Conservation (phyloP, 805 yeast species). For the Metschnikowia santaceciliae region DNA sequence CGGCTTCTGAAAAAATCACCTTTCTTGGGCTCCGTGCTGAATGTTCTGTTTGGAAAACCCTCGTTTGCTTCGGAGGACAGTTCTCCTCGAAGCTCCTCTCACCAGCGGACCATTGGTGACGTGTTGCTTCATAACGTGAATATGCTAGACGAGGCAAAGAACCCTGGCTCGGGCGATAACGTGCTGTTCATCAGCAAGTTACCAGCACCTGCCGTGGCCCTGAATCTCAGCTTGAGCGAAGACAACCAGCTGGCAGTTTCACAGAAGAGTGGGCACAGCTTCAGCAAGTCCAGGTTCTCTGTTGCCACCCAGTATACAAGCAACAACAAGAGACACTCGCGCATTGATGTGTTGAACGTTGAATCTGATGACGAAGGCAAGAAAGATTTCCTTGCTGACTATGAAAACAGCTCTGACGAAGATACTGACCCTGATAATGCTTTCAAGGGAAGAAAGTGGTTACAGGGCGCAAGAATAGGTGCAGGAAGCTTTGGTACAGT, state of each 20-base stretch:
- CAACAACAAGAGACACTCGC: conserved; percentile 34
- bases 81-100: conserved; percentile 6
- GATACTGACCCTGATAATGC: conserved; percentile 26
- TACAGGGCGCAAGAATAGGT: conserved; percentile 89
- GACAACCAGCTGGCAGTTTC: conserved; percentile 7
- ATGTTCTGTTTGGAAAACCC: conserved; percentile 16
- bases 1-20: conserved; percentile 46
- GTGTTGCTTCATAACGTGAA: conserved; percentile 52
- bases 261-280: conserved; percentile 3
- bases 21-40: conserved; percentile 13
- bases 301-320: conserved; percentile 18
- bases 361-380: conserved; percentile 15
- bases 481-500: conserved; percentile 95
- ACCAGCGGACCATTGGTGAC: conserved; percentile 56
- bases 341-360: conserved; percentile 35
- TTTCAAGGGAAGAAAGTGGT: conserved; percentile 53
- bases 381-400: conserved; percentile 10
- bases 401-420: conserved; percentile 35
- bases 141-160: conserved; percentile 50
- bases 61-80: conserved; percentile 17
- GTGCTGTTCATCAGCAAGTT: conserved; percentile 26
- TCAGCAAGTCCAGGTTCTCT: conserved; percentile 11
- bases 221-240: conserved; percentile 4
- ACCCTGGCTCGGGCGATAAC: conserved; percentile 20
- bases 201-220: conserved; percentile 16